Evolutionary conservation across 2,329 filamentous ascomycete genomes (phyloP).

Genomic region (Lasiodiplodia hormozganensis): DNA sequence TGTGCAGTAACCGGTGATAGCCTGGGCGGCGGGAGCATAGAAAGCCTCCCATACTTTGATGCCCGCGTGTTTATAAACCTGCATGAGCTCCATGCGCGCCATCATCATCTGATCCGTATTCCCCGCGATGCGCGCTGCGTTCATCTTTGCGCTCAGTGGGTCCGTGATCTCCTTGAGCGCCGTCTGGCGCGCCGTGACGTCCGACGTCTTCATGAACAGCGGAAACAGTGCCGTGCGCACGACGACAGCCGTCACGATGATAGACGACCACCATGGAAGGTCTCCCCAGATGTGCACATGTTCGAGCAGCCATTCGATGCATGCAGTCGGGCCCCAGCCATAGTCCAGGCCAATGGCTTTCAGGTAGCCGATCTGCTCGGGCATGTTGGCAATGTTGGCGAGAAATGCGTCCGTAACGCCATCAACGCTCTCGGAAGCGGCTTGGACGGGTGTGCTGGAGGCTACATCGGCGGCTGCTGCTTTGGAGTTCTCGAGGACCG

Average conservation of each 20-base stretch:
- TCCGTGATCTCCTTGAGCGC: conserved; percentile 64
- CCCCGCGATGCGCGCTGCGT: conserved; percentile 48
- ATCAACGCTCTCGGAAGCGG: background rate
- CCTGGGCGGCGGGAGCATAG: conserved; percentile 64
- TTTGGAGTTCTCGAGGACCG: conserved; percentile 31
- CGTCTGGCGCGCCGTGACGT: conserved; percentile 68
- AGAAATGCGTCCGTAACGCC: conserved; percentile 30
- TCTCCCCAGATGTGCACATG: conserved; percentile 78
- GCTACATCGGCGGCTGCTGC: conserved; percentile 21
- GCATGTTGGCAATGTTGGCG: conserved; percentile 61
- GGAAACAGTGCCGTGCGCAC: conserved; percentile 72
- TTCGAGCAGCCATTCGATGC: conserved; percentile 80
- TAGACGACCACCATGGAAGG: conserved; percentile 82
- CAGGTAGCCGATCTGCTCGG: conserved; percentile 82
- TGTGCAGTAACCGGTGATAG: conserved; percentile 79
- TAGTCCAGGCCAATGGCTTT: conserved; percentile 84
- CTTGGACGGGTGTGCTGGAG: conserved; percentile 16
- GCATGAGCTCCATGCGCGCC: conserved; percentile 56
- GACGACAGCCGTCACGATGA: conserved; percentile 69
- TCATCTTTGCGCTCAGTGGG: conserved; percentile 64
- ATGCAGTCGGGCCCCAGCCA: conserved; percentile 77
- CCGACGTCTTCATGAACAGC: conserved; percentile 67
- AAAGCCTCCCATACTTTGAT: conserved; percentile 59
- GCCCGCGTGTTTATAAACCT: conserved; percentile 63
- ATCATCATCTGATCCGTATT: conserved; percentile 51